Conservation (phyloP, 495 filamentous ascomycete species). For the Pyrenula aspistea region DNA sequence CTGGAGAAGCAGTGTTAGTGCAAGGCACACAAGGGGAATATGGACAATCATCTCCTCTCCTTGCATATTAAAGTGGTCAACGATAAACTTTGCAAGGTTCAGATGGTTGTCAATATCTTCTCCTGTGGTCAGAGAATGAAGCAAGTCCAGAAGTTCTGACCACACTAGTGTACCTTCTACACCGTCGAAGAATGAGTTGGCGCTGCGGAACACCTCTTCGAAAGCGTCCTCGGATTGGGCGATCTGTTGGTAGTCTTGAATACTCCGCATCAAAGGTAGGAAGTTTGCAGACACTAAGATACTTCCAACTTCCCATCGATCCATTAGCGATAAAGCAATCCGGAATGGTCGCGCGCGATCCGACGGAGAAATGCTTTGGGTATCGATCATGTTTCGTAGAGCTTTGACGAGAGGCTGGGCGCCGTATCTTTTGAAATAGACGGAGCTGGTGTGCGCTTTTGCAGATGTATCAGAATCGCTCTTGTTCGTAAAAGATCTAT, state of each 20-base stretch:
- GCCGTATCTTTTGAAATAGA: conserved; percentile 73
- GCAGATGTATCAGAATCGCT: conserved; percentile 15
- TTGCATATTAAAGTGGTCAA: conserved; percentile 80
- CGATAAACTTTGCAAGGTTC: conserved; percentile 66
- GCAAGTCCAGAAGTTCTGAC: conserved; percentile 54
- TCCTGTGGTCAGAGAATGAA: conserved; percentile 26
- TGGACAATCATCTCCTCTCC: conserved; percentile 96
- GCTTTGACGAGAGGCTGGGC: conserved; percentile 59
- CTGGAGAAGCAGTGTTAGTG: conserved; percentile 8
- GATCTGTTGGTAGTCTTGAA: conserved; percentile 54
- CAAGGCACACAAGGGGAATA: conserved; percentile 61
- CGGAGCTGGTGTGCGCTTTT: conserved; percentile 26
- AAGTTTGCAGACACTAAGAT: conserved; percentile 81
- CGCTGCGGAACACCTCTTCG: conserved; percentile 81
- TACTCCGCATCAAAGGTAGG: conserved; percentile 67
- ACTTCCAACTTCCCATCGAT: conserved; percentile 92
- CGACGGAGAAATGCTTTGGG: conserved; percentile 35
- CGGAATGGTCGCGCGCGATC: conserved; percentile 81
- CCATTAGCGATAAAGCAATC: conserved; percentile 91
- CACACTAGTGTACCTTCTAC: conserved; percentile 92
- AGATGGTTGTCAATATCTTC: conserved; percentile 35
- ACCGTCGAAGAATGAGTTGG: conserved; percentile 91
- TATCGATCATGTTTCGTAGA: conserved; percentile 64
- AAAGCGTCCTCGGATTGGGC: conserved; percentile 52
- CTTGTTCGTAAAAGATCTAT: conserved; percentile 31